Conservation (phyloP, 179 eudicot genomes). For the Actinidia chinensis region DNA sequence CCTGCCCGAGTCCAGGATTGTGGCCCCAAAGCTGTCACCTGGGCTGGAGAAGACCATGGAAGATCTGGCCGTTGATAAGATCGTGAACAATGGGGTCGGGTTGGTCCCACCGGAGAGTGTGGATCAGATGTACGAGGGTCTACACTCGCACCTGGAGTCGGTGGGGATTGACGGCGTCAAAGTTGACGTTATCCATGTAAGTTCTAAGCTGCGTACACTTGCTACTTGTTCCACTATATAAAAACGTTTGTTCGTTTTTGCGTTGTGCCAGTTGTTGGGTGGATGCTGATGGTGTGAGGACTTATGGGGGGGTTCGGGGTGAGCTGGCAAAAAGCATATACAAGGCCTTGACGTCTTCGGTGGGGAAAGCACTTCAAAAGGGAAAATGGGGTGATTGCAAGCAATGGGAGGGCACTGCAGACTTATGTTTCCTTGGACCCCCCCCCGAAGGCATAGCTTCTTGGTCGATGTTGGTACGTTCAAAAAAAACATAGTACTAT, state of each 20-base stretch:
- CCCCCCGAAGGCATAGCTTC: conserved; percentile 77
- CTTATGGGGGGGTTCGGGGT: conserved; percentile 85
- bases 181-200: conserved; percentile 92
- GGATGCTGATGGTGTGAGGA: conserved; percentile 88
- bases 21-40: conserved; percentile 60
- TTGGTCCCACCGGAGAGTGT: conserved; percentile 69
- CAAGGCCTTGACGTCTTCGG: conserved; percentile 73
- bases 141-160: conserved; percentile 72
- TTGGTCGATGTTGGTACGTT: conserved; percentile 94
- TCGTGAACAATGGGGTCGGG: conserved; percentile 84
- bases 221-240: too few species aligned
- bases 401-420: conserved; percentile 99
- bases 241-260: not conserved
- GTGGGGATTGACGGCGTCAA: conserved; percentile 93
- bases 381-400: conserved; percentile 91
- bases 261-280: conserved; percentile 59
- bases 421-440: conserved; percentile 95
- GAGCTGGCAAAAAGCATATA: conserved; percentile 80
- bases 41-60: conserved; percentile 83
- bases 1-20: conserved; percentile 51
- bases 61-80: conserved; percentile 88
- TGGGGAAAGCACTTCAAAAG: conserved; percentile 72
- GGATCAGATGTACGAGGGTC: conserved; percentile 70
- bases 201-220: conserved; percentile 14
- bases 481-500: too few species aligned